phyloP scores from a whole-genome alignment of 2,329 filamentous ascomycete genomes.

The Fusarium euwallaceae region DNA sequence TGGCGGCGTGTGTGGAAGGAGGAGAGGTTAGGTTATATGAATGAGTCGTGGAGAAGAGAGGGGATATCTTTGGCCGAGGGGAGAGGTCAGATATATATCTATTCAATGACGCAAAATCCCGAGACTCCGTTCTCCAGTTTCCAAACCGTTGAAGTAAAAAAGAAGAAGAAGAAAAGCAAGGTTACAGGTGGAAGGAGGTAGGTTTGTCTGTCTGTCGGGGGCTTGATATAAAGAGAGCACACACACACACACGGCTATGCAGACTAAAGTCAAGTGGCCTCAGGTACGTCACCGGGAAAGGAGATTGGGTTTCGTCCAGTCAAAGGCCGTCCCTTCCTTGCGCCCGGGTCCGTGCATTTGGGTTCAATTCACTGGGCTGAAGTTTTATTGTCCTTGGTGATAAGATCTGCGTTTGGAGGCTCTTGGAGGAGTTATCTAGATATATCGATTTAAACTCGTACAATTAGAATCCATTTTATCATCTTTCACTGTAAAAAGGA shows the following conservation, averaged over 20 bases:
- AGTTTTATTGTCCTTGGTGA: background rate
- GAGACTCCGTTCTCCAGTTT: constrained; percentile 1
- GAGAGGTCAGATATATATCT: constrained; percentile 18
- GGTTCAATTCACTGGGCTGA: background rate
- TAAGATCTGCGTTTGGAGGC: background rate
- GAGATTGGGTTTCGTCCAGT: constrained; percentile 10
- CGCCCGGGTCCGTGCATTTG: constrained; percentile 12
- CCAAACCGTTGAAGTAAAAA: background rate
- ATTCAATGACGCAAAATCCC: constrained; percentile 24
- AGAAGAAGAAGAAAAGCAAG: background rate
- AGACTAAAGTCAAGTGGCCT: background rate
- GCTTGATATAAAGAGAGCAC: constrained; percentile 1
- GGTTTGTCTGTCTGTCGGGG: background rate
- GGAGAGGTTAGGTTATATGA: constrained; percentile 16
- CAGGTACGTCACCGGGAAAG: constrained; percentile 33
- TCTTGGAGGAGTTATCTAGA: background rate
- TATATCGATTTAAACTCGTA: background rate
- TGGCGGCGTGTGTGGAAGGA: constrained; percentile 22
- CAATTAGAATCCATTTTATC: background rate
- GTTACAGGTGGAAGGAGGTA: background rate
- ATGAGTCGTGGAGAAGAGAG: constrained; percentile 35
- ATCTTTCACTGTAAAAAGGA: background rate
- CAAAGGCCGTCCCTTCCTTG: constrained; percentile 11
- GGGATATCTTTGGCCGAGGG: constrained; percentile 37
- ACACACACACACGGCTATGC: background rate